Base-by-base conservation (phyloP, 345 rosid genomes). In the Bruguiera gymnorhiza region DNA sequence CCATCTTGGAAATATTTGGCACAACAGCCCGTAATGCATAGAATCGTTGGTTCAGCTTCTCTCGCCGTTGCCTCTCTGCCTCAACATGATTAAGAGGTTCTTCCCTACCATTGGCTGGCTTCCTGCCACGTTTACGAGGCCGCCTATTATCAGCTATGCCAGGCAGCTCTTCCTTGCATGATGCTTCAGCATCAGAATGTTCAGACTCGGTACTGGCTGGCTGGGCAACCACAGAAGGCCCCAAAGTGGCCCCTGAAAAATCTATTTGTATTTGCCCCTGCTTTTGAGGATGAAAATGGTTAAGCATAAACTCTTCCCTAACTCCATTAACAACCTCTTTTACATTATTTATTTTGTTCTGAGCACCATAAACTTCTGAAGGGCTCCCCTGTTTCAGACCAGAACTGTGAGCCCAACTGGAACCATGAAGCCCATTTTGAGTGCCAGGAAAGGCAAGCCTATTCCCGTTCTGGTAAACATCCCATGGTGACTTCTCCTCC, bases 1-100 rank as follows among this genome's bases (percentile, higher is more conserved):
- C 99, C 99, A 95, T 95, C 83, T 95, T 95, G 9, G 99, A 92
- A 53, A 95, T 92, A 77, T 95, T 95, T 13, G 99, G 99, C 23
- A 95, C 99, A 51, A 95, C 99, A 11, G 99, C 87, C 2, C 99
- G 82, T 63, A 95, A 81, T 0, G 97, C 97, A 53, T 92, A 95
- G 84, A 95, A 95, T 37, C 97, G 82, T 68, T 95, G 97, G 79
- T 95, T 95, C 60, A 95, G 85, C 85, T 92, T 95, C 80, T 95
- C 99, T 3, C 99, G 86, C 58, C 99, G 83, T 60, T 90, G 97
- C 80, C 99, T 84, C 79, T 95, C 99, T 19, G 99, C 99, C 82
- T 95, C 99, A 54, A 95, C 99, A 30, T 95, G 99, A 74, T 95
- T 95, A 51, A 95, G 83, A 23, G 99, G 94, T 71, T 95, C 99